Base-by-base conservation (phyloP, 176 grass and related monocot species). In the Carex kokanica region DNA sequence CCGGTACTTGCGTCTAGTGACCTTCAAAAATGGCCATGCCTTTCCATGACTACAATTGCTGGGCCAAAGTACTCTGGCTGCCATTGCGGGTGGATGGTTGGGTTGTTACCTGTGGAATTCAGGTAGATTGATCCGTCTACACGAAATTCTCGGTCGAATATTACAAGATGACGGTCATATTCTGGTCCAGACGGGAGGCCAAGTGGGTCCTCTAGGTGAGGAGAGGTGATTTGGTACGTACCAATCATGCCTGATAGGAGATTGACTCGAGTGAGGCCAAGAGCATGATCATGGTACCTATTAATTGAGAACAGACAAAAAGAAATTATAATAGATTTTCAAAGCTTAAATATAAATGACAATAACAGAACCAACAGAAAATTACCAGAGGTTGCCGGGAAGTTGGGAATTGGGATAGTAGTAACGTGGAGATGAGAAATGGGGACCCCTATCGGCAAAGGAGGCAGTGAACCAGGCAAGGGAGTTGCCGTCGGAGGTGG, bases 381-480 rank as follows among this genome's bases (percentile, higher is more conserved):
- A 23, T 15, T 81, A 81, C 79, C 79, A 81, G 18, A 81, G 79
- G 21, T 81, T 81, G 16, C 79, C 79, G 1, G 79, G 79, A 23
- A 81, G 88, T 83, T 97, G 92, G 20, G 17, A 53, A 64, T 97
- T 97, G 8, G 90, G 92, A 83, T 97, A 97, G 54, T 51, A 21
- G 67, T 87, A 88, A 0, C 38, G 1, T 72, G 90, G 57, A 1
- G 85, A 74, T 0, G 81, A 32, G 87, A 94, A 97, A 43, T 18
- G 64, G 0, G 83, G 83, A 0, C 94, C 94, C 13, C 41, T 90
- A 85, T 83, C 34, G 25, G 78, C 11, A 66, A 84, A 81, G 60
- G 15, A 67, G 15, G 87, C 4, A 34, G 92, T 97, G 90, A 90
- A 97, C 94, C 94, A 97, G 0, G 94, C 90, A 13, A 89, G 55